phyloP scores from a whole-genome alignment of 2,329 filamentous ascomycete species.

The Alternaria novae-zelandiae region DNA sequence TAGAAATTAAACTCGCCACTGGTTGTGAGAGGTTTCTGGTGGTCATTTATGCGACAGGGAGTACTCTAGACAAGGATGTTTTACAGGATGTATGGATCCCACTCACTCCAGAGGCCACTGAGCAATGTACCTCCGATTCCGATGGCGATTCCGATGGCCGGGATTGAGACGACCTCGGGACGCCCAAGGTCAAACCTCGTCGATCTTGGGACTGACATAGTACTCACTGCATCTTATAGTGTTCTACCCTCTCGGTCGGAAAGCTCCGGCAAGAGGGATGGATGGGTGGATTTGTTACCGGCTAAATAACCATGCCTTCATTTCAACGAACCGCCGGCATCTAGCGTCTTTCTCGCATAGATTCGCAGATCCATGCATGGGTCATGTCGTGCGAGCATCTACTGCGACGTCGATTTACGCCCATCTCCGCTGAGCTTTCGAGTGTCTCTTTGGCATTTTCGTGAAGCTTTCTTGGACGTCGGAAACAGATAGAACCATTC shows the following conservation, averaged over 20 bases:
- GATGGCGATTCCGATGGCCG: background rate
- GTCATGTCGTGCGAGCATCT: background rate
- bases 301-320: conserved; percentile 27
- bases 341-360: background rate
- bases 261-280: conserved; percentile 18
- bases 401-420: background rate
- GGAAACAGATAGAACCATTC: background rate
- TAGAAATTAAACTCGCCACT: background rate
- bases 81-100: background rate
- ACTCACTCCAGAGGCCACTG: background rate
- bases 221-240: conserved; percentile 13
- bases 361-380: background rate
- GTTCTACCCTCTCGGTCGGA: conserved; percentile 15
- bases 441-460: background rate
- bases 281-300: conserved; percentile 19
- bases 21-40: background rate
- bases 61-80: background rate
- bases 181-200: conserved; percentile 23
- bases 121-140: background rate
- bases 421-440: background rate
- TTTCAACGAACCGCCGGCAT: background rate
- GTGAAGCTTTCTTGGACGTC: background rate
- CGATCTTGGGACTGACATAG: background rate
- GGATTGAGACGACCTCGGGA: background rate
- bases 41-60: background rate